Evolutionary conservation across 2,329 filamentous ascomycete genomes (phyloP).

Genomic region (Chlorencoelia australis): DNA sequence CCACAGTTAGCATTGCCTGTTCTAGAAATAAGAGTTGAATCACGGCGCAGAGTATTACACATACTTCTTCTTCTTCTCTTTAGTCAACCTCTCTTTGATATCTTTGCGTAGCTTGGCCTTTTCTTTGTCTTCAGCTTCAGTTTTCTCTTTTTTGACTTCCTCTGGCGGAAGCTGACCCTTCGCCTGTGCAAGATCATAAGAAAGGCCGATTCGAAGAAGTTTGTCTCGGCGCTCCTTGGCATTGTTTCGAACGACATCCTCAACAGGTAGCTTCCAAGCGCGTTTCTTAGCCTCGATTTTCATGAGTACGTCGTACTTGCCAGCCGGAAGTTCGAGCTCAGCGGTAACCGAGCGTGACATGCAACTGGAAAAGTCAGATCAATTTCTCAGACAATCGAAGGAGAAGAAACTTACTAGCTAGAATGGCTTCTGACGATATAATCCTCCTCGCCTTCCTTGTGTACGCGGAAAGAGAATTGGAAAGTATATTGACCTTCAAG

Average conservation of each 20-base stretch:
- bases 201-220: conserved; percentile 46
- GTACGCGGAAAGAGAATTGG: conserved; percentile 37
- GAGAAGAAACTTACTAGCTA: background rate
- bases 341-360: conserved; percentile 49
- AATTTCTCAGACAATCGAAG: background rate
- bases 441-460: conserved; percentile 42
- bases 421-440: conserved; percentile 47
- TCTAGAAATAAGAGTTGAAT: no score
- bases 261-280: conserved; percentile 31
- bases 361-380: conserved; percentile 32
- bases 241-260: conserved; percentile 33
- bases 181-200: conserved; percentile 50
- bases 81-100: conserved; percentile 28
- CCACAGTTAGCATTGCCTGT: no score
- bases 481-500: conserved; percentile 47
- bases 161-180: conserved; percentile 41
- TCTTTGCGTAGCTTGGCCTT: conserved; percentile 28
- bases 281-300: conserved; percentile 41
- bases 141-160: conserved; percentile 36
- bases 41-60: no score
- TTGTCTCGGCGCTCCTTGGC: conserved; percentile 37
- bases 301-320: conserved; percentile 46
- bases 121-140: conserved; percentile 35
- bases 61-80: conserved; percentile 24
- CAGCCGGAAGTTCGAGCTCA: conserved; percentile 46